Percentiles rank a stretch among this genome's conserved stretches.
Conservation (phyloP, 1,139 yeast genomes). For the Blastobotrys arbuscula region DNA sequence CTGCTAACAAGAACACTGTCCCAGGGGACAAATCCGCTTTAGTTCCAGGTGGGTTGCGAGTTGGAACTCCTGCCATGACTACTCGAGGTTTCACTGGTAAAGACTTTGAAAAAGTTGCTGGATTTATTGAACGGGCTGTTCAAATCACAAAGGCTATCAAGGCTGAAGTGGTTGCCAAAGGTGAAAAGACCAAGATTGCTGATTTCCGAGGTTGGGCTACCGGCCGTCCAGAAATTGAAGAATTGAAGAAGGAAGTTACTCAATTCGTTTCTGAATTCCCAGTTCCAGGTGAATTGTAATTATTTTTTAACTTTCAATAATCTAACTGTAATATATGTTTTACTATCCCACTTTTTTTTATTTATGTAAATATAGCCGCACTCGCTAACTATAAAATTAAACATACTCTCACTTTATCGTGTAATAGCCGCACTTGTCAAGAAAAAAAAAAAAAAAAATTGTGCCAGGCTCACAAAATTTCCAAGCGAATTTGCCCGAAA, state of each 20-base stretch:
- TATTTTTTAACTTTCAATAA: background rate
- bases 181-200: conserved; percentile 80
- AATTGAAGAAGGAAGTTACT: conserved; percentile 71
- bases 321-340: background rate
- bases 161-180: conserved; percentile 62
- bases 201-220: conserved; percentile 81
- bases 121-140: conserved; percentile 79
- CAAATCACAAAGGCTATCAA: conserved; percentile 73
- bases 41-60: conserved; percentile 96
- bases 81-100: conserved; percentile 90
- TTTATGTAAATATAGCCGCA: no score
- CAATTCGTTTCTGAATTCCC: conserved; percentile 95
- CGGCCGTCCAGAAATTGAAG: conserved; percentile 60
- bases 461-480: no score
- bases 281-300: conserved; percentile 48
- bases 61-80: conserved; percentile 99
- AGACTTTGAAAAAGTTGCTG: conserved; percentile 78
- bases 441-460: no score
- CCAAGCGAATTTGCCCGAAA: no score
- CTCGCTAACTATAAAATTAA: no score
- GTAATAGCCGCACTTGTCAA: no score
- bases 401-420: no score
- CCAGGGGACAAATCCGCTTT: conserved; percentile 98
- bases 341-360: background rate
- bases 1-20: conserved; percentile 93